Evolutionary conservation across 257 asterid genomes (phyloP).

Genomic region (Thymus mandschuricus): DNA sequence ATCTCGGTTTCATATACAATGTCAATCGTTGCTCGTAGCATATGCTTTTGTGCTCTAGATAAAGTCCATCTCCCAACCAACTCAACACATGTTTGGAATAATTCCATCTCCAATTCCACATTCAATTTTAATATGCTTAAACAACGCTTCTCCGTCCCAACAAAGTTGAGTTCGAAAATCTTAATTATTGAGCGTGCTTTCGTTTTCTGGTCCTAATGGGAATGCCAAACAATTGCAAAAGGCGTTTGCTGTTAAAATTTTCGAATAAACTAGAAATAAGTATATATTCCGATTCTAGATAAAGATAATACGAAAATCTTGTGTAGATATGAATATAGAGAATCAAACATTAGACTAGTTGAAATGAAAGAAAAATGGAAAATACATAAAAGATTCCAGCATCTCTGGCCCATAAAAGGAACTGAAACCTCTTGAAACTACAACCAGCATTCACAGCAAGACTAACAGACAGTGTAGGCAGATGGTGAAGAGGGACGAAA

Average conservation of each 20-base stretch:
- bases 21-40: not conserved
- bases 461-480: not conserved
- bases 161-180: not conserved
- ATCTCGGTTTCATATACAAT: not conserved
- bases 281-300: not conserved
- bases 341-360: conserved; percentile 10
- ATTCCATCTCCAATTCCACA: not conserved
- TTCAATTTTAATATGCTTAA: not conserved
- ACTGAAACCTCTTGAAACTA: conserved; percentile 12
- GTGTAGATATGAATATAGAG: conserved; percentile 25
- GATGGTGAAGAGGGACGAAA: conserved; percentile 49
- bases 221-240: not conserved
- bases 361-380: not conserved
- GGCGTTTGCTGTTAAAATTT: too few relatives aligned
- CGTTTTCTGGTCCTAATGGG: not conserved
- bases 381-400: not conserved
- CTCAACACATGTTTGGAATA: conserved; percentile 14
- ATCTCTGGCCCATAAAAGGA: conserved; percentile 39
- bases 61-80: not conserved
- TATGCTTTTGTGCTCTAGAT: not conserved
- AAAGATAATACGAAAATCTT: conserved; percentile 19
- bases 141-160: too few relatives aligned
- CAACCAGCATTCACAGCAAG: not conserved
- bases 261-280: too few relatives aligned
- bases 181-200: not conserved